These are phyloP conservation scores for Globisporangium nunn DNA, from an alignment of 352 stramenopile genomes.

Conservation along the genomic window DNA sequence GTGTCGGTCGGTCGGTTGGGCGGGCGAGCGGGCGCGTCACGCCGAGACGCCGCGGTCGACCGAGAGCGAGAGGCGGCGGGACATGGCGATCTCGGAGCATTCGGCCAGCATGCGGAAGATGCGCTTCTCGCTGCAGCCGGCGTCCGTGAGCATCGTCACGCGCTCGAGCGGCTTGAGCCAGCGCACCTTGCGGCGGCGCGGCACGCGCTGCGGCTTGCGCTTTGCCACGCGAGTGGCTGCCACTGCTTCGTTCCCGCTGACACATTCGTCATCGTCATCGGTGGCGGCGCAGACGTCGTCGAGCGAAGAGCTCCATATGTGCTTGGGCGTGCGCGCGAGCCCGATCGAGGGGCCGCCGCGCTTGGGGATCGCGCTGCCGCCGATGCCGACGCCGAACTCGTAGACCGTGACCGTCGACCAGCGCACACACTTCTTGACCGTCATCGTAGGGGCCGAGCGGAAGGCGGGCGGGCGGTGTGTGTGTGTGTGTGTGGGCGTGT, in stretches of 20 bases:
- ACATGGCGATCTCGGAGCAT: conserved; percentile 61
- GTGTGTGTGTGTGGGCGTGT: conserved; percentile 2
- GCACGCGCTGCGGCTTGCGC: conserved; percentile 15
- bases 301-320: conserved; percentile 27
- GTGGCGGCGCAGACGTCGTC: conserved; percentile 16
- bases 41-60: conserved; percentile 22
- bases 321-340: conserved; percentile 23
- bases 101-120: conserved; percentile 70
- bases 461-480: no score
- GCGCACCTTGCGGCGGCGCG: conserved; percentile 36
- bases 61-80: conserved; percentile 33
- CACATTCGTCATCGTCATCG: conserved; percentile 7
- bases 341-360: conserved; percentile 37
- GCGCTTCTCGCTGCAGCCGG: conserved; percentile 52
- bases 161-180: conserved; percentile 61
- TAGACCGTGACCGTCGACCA: conserved; percentile 55
- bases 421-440: conserved; percentile 25
- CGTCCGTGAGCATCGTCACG: conserved; percentile 55
- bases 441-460: conserved; percentile 1
- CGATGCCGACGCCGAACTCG: conserved; percentile 42
- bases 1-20: neutral
- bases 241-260: no score
- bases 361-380: conserved; percentile 36
- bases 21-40: neutral
- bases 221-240: neutral